phyloP scores from a whole-genome alignment of 2,329 filamentous ascomycete genomes.

The Taxawa tesnikishii region DNA sequence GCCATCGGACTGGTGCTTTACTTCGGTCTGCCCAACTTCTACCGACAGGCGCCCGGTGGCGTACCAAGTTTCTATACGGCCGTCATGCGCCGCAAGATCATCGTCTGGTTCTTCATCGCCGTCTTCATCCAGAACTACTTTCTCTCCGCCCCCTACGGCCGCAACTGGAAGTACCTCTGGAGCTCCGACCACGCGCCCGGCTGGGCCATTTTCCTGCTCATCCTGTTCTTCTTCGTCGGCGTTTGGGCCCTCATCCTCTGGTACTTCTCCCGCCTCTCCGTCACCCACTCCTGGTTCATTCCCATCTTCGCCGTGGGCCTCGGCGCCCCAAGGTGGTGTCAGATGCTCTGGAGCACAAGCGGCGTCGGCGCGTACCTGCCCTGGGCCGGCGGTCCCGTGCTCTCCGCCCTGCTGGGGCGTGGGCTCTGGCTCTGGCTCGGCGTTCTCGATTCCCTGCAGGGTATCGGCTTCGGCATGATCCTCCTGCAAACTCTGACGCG shows the following conservation, averaged over 20 bases:
- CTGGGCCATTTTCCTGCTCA: conserved; percentile 46
- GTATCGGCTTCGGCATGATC: conserved; percentile 57
- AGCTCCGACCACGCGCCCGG: conserved; percentile 40
- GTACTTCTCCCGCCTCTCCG: conserved; percentile 42
- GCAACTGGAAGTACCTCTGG: conserved; percentile 56
- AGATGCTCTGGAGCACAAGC: conserved; percentile 54
- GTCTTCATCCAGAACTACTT: conserved; percentile 57
- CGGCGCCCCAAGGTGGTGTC: conserved; percentile 53
- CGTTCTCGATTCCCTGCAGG: conserved; percentile 51
- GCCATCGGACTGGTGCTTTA: conserved; percentile 42
- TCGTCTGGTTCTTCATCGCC: conserved; percentile 54
- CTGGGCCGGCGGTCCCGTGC: conserved; percentile 44
- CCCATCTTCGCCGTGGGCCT: conserved; percentile 57
- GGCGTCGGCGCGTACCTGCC: conserved; percentile 50
- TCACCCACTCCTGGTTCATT: conserved; percentile 52
- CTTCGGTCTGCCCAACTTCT: conserved; percentile 54
- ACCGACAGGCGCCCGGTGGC: conserved; percentile 50
- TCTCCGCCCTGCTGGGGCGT: conserved; percentile 44
- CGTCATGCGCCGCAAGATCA: conserved; percentile 49
- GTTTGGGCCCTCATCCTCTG: conserved; percentile 44
- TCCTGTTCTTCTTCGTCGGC: conserved; percentile 40
- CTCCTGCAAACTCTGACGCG: conserved; percentile 48
- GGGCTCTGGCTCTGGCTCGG: conserved; percentile 56
- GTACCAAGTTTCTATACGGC: conserved; percentile 55
- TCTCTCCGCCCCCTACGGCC: conserved; percentile 51